A percentile compares a stretch with the other conserved stretches of the same genome.
phyloP scores from a whole-genome alignment of 331 rosid genomes.

The Pyracantha coccinea region DNA sequence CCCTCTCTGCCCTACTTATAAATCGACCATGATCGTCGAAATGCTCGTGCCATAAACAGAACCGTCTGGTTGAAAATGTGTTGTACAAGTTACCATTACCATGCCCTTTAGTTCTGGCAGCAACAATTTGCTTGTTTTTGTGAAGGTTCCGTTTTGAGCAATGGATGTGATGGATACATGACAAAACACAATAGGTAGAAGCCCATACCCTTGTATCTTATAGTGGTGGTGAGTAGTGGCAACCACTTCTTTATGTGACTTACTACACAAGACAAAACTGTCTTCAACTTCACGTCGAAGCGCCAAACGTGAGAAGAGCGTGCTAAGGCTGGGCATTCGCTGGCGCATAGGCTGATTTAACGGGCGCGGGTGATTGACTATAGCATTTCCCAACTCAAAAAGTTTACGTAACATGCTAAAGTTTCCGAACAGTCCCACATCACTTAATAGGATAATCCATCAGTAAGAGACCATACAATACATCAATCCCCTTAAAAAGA shows the following conservation, averaged over 20 bases:
- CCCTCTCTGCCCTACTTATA: background rate
- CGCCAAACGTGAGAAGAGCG: background rate
- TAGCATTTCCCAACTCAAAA: background rate
- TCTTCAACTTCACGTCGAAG: background rate
- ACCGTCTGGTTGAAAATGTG: background rate
- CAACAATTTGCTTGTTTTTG: background rate
- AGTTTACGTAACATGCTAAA: background rate
- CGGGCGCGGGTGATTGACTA: background rate
- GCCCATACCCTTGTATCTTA: background rate
- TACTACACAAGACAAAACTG: background rate
- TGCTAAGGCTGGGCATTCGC: background rate
- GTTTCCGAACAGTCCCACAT: background rate
- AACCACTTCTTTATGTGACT: background rate
- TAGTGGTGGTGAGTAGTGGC: background rate
- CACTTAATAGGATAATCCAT: background rate
- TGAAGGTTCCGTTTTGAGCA: background rate
- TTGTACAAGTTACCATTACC: background rate
- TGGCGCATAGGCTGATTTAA: background rate
- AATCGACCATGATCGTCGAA: background rate
- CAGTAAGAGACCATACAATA: background rate
- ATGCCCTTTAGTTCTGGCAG: background rate
- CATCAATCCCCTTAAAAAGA: background rate
- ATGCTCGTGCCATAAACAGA: background rate
- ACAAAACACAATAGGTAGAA: background rate
- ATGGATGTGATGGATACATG: background rate